phyloP scores from a whole-genome alignment of 805 yeast species.

The Kuraishia hungarica region DNA sequence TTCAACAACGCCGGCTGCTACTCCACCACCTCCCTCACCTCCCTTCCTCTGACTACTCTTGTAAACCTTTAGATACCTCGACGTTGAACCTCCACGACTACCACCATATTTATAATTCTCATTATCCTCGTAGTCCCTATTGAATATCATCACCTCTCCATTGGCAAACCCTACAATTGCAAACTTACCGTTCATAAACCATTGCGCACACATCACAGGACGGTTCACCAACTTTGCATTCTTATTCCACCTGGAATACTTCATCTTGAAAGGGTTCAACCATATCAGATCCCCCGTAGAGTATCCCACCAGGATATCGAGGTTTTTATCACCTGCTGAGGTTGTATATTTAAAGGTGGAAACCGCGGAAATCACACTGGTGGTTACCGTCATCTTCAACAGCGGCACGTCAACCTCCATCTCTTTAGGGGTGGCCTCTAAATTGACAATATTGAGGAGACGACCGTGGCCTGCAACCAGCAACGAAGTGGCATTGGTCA shows the following conservation, averaged over 20 bases:
- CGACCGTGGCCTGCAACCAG: conserved; percentile 41
- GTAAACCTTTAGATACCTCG: conserved; percentile 24
- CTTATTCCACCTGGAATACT: conserved; percentile 45
- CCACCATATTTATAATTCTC: conserved; percentile 16
- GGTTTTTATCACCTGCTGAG: conserved; percentile 20
- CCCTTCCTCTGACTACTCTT: conserved; percentile 3
- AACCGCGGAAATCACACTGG: conserved; percentile 31
- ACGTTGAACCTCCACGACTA: conserved; percentile 18
- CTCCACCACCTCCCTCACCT: too few relatives aligned
- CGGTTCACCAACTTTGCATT: conserved; percentile 31
- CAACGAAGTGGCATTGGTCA: conserved; percentile 19
- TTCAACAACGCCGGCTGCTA: background rate
- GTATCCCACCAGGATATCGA: conserved; percentile 54
- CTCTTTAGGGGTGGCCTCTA: conserved; percentile 26
- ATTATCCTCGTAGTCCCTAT: conserved; percentile 40
- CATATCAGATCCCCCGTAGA: conserved; percentile 61
- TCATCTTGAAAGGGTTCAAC: conserved; percentile 42
- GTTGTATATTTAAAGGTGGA: conserved; percentile 19
- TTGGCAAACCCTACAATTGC: conserved; percentile 54
- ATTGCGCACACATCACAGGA: conserved; percentile 36
- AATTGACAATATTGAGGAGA: conserved; percentile 35
- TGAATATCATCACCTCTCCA: conserved; percentile 49
- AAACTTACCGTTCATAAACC: conserved; percentile 37
- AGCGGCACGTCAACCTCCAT: conserved; percentile 36
- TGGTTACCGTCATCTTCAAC: conserved; percentile 30